Evolutionary conservation across 441 rosid species (phyloP), one percentile per base, ranked within the genome.

Genomic region (Pelargonium cotyledonis): DNA sequence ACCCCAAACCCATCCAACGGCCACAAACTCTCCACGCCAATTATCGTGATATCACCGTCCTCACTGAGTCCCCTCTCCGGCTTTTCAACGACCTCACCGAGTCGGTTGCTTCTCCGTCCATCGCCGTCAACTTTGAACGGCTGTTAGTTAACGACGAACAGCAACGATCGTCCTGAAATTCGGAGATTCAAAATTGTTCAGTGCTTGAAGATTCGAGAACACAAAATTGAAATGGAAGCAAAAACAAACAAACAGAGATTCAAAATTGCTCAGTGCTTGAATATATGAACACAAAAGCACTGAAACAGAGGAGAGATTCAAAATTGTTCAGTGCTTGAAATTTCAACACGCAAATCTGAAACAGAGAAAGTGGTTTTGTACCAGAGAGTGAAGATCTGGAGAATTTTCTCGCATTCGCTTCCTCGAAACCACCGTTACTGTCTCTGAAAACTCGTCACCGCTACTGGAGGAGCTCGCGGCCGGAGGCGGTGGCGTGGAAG

Each of bases 401-500:
- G 49, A 58, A 65, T 67, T 66, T 19, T 40, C 70, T 2, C 75
- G 68, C 74, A 35, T 67, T 55, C 80, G 75, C 76, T 84, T 83
- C 74, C 68, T 18, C 5, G 82, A 79, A 43, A 60, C 61, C 12
- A 26, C 35, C 38, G 64, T 68, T 0, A 67, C 72, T 5, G 75
- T 74, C 44, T 73, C 74, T 1, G 57, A 51, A 23, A 23, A 65
- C 26, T 46, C 53, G 14, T 76, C 81, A 2, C 66, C 79, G 72
- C 75, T 75, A 16, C 79, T 73, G 8, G 91, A 82, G 4, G 82
- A 79, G 43, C 81, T 77, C 64, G 75, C 67, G 41, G 79, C 43
- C 66, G 88, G 81, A 44, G 96, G 87, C 9, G 80, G 78, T 18
- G 83, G 79, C 8, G 67, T 51, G 29, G 77, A 35, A 2, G 86